Conservation (phyloP, 495 filamentous ascomycete species). For the Daldinia grandis region DNA sequence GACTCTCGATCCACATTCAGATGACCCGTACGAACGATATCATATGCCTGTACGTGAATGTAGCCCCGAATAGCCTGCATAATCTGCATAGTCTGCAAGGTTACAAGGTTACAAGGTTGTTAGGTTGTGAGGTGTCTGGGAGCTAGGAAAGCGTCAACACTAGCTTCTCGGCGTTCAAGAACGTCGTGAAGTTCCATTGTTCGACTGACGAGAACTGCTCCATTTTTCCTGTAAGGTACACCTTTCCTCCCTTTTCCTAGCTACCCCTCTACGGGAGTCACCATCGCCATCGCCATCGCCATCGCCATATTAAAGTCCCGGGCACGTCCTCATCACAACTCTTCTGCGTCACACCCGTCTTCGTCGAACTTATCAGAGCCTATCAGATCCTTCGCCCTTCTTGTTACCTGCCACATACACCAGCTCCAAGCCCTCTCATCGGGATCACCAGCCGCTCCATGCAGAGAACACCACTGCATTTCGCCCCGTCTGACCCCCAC, state of each 20-base stretch:
- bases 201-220: conserved; percentile 19
- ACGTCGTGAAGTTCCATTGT: conserved; percentile 30
- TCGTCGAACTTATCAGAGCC: conserved; percentile 27
- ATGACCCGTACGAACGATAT: conserved; percentile 13
- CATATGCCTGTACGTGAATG: conserved; percentile 11
- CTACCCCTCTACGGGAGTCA: conserved; percentile 34
- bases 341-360: conserved; percentile 32
- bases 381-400: not conserved
- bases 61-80: conserved; percentile 9
- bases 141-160: conserved; percentile 32
- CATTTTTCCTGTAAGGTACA: conserved; percentile 44
- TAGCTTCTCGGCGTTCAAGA: conserved; percentile 33
- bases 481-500: conserved; percentile 40
- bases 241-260: conserved; percentile 1
- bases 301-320: conserved; percentile 42
- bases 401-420: conserved; percentile 19
- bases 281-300: conserved; percentile 33
- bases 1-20: conserved; percentile 15
- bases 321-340: conserved; percentile 33
- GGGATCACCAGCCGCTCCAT: conserved; percentile 38
- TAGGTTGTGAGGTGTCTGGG: not conserved
- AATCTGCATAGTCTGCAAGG: not conserved
- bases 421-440: conserved; percentile 24
- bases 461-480: conserved; percentile 27
- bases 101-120: conserved; percentile 9